Evolutionary conservation across 352 stramenopile species (phyloP), one percentile per base, ranked within the genome.

Genomic region (Phytophthora melonis): DNA sequence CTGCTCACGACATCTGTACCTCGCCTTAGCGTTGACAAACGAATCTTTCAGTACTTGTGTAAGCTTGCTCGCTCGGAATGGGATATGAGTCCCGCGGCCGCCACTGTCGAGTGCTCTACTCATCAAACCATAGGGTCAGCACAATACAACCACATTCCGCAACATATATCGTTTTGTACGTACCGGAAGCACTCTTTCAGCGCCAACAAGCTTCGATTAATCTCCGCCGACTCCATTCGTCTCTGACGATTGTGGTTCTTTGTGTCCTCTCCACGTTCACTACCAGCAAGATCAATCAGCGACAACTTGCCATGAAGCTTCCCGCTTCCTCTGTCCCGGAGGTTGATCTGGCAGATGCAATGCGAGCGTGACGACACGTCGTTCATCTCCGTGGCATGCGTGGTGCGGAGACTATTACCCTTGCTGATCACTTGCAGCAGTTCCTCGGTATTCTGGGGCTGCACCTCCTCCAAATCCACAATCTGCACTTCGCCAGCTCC

Each of bases 11-110:
- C n/a, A 14, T 45, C n/a, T 36, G 23, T 72, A 92, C 86, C 85
- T 86, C 19, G 94, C 93, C 72, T 97, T 97, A 25, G 97, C 87
- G 34, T 98, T 98, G 21, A 98, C 91, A 81, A 99, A 99, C 59
- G 93, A 98, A 60, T 99, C 97, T 77, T 99, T 99, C 19, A 99
- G 76, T n/a, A 99, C 97, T 86, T 99, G 97, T 2, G 97, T 99
- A 1, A 99, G 87, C 64, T 99, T 99, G 68, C 91, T 98, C 39
- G 93, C 97, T 65, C 98, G 91, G 72, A 99, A 99, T 13, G 97
- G 97, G 61, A 99, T 98, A 56, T 99, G 96, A 16, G 92, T 81
- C 30, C 87, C 91, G 45, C 89, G 75, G 78, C 91, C 92, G 25
- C 88, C 93, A 56, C 91, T 98, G 56, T 98, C 96, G 8, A 99